Percentiles rank a stretch among this genome's conserved stretches.
These are phyloP conservation scores for Metschnikowia matae DNA, from an alignment of 805 yeast species.

Conservation along the genomic window DNA sequence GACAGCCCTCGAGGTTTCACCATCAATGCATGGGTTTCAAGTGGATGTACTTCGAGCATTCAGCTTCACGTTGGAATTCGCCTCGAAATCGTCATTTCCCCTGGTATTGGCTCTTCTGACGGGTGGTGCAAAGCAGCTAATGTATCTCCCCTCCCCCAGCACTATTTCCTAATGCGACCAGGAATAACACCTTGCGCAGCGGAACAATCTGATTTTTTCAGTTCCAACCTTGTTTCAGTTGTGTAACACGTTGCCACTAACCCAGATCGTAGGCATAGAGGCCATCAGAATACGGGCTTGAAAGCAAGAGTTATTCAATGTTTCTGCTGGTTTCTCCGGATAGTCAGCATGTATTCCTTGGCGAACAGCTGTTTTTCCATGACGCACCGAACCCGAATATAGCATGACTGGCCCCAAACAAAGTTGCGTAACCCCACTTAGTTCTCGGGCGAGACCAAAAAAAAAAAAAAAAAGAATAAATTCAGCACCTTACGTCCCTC, in stretches of 20 bases:
- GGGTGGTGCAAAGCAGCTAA: not conserved
- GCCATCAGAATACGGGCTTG: not conserved
- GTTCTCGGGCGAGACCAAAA: constrained; percentile 3
- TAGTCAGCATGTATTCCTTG: not conserved
- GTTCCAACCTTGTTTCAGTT: constrained; percentile 1
- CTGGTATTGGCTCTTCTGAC: not conserved
- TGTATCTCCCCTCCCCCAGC: not conserved
- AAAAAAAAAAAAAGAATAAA: constrained; percentile 3
- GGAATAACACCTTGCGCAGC: constrained; percentile 1
- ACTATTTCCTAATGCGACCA: constrained; percentile 3
- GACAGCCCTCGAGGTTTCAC: not conserved
- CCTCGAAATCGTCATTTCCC: not conserved
- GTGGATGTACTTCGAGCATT: not conserved
- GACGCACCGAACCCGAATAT: constrained; percentile 4
- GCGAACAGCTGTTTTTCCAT: not conserved
- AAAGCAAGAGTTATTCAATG: not conserved
- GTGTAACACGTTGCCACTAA: not conserved
- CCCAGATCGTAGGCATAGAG: not conserved
- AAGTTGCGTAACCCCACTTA: constrained; percentile 6
- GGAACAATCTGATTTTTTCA: not conserved
- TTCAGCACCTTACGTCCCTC: not conserved
- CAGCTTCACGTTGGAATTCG: too few relatives aligned
- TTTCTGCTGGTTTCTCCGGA: not conserved
- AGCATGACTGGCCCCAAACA: constrained; percentile 2
- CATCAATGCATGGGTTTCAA: not conserved